Evolutionary conservation across 164 flowering plant species (phyloP).

Genomic region (Brasenia schreberi): DNA sequence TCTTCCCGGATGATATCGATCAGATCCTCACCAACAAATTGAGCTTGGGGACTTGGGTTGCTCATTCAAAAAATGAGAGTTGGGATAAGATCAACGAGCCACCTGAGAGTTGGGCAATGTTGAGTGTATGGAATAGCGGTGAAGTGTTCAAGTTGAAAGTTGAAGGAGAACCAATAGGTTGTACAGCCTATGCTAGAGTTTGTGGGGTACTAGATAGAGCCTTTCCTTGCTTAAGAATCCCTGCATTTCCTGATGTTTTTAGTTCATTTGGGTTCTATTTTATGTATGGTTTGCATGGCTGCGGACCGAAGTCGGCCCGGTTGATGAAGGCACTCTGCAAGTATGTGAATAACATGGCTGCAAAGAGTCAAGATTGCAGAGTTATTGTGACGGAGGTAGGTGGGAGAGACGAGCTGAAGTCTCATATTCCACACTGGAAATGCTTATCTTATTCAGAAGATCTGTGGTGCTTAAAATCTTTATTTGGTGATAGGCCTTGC

Average conservation of each 20-base stretch:
- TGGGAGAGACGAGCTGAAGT: constrained; percentile 18
- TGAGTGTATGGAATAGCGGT: constrained; percentile 67
- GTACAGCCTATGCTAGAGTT: constrained; percentile 18
- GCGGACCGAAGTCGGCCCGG: constrained; percentile 32
- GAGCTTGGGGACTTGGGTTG: constrained; percentile 66
- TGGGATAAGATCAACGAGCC: constrained; percentile 6
- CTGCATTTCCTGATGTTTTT: constrained; percentile 33
- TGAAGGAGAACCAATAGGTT: constrained; percentile 26
- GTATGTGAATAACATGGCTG: constrained; percentile 47
- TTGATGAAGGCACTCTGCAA: constrained; percentile 29
- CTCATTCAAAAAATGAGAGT: constrained; percentile 19
- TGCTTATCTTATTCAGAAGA: constrained; percentile 51
- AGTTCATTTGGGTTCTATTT: constrained; percentile 51
- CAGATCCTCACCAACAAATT: constrained; percentile 30
- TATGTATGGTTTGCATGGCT: constrained; percentile 41
- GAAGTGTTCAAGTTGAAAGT: constrained; percentile 49
- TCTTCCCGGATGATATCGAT: constrained; percentile 53
- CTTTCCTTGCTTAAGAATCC: constrained; percentile 33
- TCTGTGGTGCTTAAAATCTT: constrained; percentile 54
- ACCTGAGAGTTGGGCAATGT: constrained; percentile 48
- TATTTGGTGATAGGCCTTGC: constrained; percentile 17
- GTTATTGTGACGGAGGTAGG: constrained; percentile 45
- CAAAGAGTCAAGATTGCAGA: constrained; percentile 21
- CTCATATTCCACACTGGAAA: constrained; percentile 49
- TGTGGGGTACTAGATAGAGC: constrained; percentile 18